Conservation (phyloP, 371 early-diverging fungal species). For the Rhizopus delemar region DNA sequence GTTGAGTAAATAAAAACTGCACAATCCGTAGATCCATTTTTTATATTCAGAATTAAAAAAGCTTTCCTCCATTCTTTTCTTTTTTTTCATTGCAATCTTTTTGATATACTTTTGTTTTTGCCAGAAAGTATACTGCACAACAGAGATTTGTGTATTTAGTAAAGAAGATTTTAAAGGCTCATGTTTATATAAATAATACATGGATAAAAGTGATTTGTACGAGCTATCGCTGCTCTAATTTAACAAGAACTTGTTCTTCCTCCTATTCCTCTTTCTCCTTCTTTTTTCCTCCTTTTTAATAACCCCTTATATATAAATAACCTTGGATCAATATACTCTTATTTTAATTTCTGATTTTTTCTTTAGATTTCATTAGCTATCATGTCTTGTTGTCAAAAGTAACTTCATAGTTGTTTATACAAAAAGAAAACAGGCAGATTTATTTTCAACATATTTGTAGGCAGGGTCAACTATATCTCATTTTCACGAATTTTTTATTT, state of each 20-base stretch:
- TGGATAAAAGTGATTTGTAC: neutral
- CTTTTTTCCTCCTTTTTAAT: conserved; percentile 1
- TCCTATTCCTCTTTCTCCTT: neutral
- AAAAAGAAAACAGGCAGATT: conserved; percentile 4
- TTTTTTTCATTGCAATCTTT: too few relatives aligned
- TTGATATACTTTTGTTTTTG: too few relatives aligned
- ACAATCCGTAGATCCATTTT: too few relatives aligned
- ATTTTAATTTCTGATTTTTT: conserved; percentile 8
- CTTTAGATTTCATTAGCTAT: neutral
- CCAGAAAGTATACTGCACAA: too few relatives aligned
- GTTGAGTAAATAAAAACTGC: too few relatives aligned
- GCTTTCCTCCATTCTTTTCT: too few relatives aligned
- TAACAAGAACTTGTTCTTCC: neutral
- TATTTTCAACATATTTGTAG: conserved; percentile 16
- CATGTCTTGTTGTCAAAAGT: conserved; percentile 53
- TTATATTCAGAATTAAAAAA: too few relatives aligned
- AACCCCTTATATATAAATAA: neutral
- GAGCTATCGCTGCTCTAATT: neutral
- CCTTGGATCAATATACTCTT: neutral
- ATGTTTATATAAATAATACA: too few relatives aligned
- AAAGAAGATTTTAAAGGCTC: too few relatives aligned
- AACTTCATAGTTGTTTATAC: neutral
- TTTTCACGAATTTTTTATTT: conserved; percentile 36
- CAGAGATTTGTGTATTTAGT: too few relatives aligned
- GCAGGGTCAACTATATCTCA: conserved; percentile 35